Conservation (phyloP, 192 early-diverging fungal species). For the Piromyces finnis region DNA sequence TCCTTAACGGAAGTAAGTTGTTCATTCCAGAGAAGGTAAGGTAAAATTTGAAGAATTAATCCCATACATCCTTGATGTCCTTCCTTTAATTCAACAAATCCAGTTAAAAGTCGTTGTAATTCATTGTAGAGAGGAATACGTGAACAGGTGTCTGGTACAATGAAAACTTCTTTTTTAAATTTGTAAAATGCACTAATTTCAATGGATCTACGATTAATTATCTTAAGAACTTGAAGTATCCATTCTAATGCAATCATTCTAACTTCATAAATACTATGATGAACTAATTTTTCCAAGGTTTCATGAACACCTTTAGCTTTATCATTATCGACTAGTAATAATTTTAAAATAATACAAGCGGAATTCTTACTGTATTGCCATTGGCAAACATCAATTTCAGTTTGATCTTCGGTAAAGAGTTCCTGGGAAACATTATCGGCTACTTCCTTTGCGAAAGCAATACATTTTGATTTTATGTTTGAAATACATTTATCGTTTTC, state of each 20-base stretch:
- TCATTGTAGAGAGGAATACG: not conserved
- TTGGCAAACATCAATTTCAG: not conserved
- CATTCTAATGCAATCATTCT: constrained; percentile 26
- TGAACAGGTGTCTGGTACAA: not conserved
- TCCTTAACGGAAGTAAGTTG: not conserved
- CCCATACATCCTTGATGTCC: not conserved
- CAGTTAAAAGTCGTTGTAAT: not conserved
- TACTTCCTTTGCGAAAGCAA: constrained; percentile 2
- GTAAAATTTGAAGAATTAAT: not conserved
- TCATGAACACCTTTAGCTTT: not conserved
- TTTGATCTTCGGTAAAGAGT: not conserved
- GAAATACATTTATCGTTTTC: not conserved
- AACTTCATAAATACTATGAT: constrained; percentile 45
- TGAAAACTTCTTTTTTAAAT: not conserved
- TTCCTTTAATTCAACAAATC: not conserved
- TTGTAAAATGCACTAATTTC: not conserved
- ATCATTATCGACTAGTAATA: not conserved
- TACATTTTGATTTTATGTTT: not conserved
- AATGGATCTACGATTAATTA: not conserved
- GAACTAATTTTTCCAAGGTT: constrained; percentile 15
- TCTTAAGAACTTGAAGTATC: not conserved
- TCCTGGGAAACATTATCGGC: constrained; percentile 2
- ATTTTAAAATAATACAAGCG: not conserved
- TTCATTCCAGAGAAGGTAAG: not conserved
- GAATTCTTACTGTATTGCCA: not conserved